Evolutionary conservation across 2,329 filamentous ascomycete genomes (phyloP), one percentile per base, ranked within the genome.

Genomic region (Cadophora gregata): DNA sequence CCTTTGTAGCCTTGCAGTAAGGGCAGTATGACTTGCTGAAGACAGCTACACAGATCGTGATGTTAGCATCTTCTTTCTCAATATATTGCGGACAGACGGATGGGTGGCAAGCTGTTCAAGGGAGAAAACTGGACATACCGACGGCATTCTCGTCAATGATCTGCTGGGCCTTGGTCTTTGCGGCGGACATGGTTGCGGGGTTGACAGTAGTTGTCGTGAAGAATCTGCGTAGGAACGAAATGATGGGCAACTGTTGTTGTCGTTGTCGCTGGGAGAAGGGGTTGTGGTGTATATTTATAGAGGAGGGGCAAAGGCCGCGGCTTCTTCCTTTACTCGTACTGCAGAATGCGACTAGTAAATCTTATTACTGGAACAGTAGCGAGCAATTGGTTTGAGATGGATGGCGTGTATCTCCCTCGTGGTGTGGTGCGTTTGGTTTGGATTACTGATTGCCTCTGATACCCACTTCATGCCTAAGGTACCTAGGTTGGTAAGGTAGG

Each of bases 21-120:
- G 94, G 93, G 87, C 96, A 99, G 84, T 93, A 97, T 19, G 90
- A 93, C 85, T 99, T 99, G 81, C 91, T 94, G 86, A 99, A 99
- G 79, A 99, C 92, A 75, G 96, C 92, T 92, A 48, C n/a, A 45
- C 14, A 33, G 21, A 47, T 42, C 19, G 33, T 14, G 36, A 33
- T 55, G 36, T 70, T 70, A 71, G 65, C 53, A 55, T 27, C n/a
- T n/a, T 31, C 36, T 24, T 21, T n/a, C 5, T 31, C 3, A 33
- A 7, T 33, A 12, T 24, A 38, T 2, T 14, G n/a, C 27, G 45
- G 38, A 24, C n/a, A 4, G 25, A 29, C 25, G 7, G 24, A 16
- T 31, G 58, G 50, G 50, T 8, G 25, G 50, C n/a, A 27, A 25
- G 27, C 7, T 36, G 4, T 31, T 3, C 2, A 27, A 24, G 29